Percentiles rank a stretch among this genome's conserved stretches.
phyloP scores from a whole-genome alignment of 2,329 filamentous ascomycete genomes.

The Lecanosticta acicola region DNA sequence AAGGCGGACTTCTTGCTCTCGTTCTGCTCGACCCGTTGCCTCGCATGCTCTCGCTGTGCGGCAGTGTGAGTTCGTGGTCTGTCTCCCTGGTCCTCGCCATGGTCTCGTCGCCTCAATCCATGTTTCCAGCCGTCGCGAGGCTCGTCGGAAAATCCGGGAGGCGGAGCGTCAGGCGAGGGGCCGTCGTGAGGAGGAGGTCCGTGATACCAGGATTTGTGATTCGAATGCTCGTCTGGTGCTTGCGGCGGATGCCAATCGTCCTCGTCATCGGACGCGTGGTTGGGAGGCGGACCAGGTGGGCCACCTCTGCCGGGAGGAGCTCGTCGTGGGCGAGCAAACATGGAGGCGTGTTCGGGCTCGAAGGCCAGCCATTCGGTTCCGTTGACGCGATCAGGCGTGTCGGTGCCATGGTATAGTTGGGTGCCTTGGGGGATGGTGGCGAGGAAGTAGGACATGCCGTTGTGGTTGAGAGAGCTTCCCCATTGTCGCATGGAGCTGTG shows the following conservation, averaged over 20 bases:
- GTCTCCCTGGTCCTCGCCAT: background rate
- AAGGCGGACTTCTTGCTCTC: background rate
- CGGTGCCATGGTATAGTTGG: conserved; percentile 61
- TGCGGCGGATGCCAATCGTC: background rate
- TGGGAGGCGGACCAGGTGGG: conserved; percentile 4
- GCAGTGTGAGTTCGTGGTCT: conserved; percentile 11
- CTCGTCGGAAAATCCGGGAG: background rate
- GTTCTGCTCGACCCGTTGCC: background rate
- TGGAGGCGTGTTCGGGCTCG: conserved; percentile 66
- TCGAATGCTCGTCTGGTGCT: background rate
- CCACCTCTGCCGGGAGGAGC: conserved; percentile 17
- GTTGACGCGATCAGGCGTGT: conserved; percentile 41
- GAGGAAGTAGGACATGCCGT: conserved; percentile 67
- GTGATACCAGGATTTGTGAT: background rate
- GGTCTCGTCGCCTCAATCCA: conserved; percentile 8
- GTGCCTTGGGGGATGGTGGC: conserved; percentile 60
- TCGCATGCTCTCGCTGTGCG: conserved; percentile 7
- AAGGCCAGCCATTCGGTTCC: conserved; percentile 69
- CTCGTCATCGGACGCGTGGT: background rate
- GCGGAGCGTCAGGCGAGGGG: background rate
- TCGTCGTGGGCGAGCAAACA: conserved; percentile 48
- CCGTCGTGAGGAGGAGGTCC: background rate
- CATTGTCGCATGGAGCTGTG: conserved; percentile 69
- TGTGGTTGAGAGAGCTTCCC: conserved; percentile 67
- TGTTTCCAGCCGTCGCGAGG: conserved; percentile 2